Evolutionary conservation across 106 monocot species (phyloP).

Genomic region (Platanthera zijinensis): DNA sequence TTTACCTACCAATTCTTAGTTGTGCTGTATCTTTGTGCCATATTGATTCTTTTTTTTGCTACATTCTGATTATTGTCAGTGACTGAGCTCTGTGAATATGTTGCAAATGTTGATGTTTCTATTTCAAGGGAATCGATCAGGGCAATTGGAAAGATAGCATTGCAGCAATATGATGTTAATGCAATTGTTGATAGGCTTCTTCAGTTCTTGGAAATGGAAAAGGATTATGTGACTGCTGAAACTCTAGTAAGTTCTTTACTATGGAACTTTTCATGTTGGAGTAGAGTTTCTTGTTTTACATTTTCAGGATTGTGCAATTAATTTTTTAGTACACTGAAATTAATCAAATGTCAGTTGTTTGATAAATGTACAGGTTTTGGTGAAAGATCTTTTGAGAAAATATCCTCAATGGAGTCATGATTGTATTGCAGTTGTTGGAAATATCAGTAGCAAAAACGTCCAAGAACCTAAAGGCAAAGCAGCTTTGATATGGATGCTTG

Average conservation of each 20-base stretch:
- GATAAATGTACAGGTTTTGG: conserved; percentile 56
- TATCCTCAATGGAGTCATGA: conserved; percentile 99
- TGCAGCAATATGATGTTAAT: conserved; percentile 99
- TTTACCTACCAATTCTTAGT: neutral
- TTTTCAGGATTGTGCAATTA: neutral
- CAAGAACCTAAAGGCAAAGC: conserved; percentile 98
- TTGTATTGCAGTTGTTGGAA: conserved; percentile 98
- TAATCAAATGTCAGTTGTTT: conserved; percentile 2
- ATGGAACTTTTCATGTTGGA: neutral
- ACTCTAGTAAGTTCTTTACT: conserved; percentile 52
- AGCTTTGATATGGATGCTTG: conserved; percentile 96
- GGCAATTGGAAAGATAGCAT: conserved; percentile 96
- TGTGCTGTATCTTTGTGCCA: neutral
- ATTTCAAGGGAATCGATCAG: conserved; percentile 96
- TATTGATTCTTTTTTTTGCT: neutral
- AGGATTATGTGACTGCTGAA: conserved; percentile 98
- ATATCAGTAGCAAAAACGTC: conserved; percentile 96
- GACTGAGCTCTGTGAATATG: conserved; percentile 98
- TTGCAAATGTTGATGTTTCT: conserved; percentile 90
- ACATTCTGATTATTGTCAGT: conserved; percentile 36
- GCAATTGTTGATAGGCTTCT: conserved; percentile 98
- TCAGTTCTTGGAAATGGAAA: conserved; percentile 98
- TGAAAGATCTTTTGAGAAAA: conserved; percentile 95
- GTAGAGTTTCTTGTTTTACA: neutral
- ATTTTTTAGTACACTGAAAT: neutral